These are phyloP conservation scores for Termitomyces sp. DNA, from an alignment of 768 basidiomycete species.

Conservation along the genomic window DNA sequence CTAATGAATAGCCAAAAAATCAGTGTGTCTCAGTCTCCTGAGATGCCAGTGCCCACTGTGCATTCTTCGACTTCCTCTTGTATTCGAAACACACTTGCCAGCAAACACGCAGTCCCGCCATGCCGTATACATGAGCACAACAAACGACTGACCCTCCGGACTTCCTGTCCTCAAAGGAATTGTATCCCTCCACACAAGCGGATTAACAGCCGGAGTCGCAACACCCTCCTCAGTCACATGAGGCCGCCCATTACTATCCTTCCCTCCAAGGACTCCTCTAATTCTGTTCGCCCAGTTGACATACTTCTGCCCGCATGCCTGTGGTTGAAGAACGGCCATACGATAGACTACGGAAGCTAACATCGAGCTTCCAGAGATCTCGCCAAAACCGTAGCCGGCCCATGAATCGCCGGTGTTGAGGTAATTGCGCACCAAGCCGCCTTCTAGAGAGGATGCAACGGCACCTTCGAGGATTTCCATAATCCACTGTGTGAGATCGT, in stretches of 20 bases:
- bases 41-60: too few species aligned
- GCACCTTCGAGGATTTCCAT: conserved; percentile 44
- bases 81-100: neutral
- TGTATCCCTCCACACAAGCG: conserved; percentile 28
- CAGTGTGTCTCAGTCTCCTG: neutral
- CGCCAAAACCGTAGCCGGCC: conserved; percentile 36
- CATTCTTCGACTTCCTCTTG: neutral
- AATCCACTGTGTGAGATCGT: conserved; percentile 22
- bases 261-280: conserved; percentile 15
- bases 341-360: conserved; percentile 37
- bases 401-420: conserved; percentile 23
- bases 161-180: conserved; percentile 29
- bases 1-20: neutral
- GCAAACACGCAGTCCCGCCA: conserved; percentile 35
- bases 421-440: conserved; percentile 40
- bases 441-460: conserved; percentile 25
- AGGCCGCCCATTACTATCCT: conserved; percentile 22
- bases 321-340: conserved; percentile 33
- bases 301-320: conserved; percentile 25
- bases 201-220: conserved; percentile 34
- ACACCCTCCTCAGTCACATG: conserved; percentile 28
- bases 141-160: conserved; percentile 35
- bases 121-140: conserved; percentile 35
- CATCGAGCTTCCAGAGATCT: conserved; percentile 38
- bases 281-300: conserved; percentile 34